Evolutionary conservation across 1,139 yeast species (phyloP).

Genomic region (Hemisphaericaspora subhashii): DNA sequence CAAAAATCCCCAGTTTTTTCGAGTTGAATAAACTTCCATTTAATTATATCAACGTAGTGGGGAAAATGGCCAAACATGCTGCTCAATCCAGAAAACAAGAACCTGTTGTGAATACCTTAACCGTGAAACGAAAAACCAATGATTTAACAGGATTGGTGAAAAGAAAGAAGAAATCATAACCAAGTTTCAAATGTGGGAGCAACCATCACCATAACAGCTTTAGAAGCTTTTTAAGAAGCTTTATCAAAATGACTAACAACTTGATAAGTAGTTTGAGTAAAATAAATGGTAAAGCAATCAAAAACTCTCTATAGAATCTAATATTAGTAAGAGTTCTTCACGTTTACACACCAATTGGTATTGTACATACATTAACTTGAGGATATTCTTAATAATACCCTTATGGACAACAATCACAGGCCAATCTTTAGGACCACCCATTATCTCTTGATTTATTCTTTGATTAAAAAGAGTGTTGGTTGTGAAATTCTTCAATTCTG

Average conservation of each 20-base stretch:
- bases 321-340: too few species aligned
- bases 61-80: constrained; percentile 8
- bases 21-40: constrained; percentile 6
- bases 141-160: constrained; percentile 28
- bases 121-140: constrained; percentile 18
- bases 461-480: too few species aligned
- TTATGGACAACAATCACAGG: background rate
- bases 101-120: constrained; percentile 5
- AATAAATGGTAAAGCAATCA: too few species aligned
- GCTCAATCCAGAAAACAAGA: background rate
- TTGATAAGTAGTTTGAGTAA: background rate
- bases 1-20: constrained; percentile 26
- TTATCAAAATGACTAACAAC: background rate
- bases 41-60: constrained; percentile 15
- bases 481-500: too few species aligned
- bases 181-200: background rate
- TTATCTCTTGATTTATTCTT: background rate
- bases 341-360: too few species aligned
- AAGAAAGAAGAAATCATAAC: constrained; percentile 19
- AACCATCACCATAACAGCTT: too few species aligned
- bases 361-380: background rate
- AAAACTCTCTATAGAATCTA: too few species aligned
- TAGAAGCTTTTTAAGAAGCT: background rate
- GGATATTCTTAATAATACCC: too few species aligned
- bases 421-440: background rate